phyloP scores from a whole-genome alignment of 345 rosid species.

The Arabidopsis thaliana region TAIR10.1 NC_003070.9:11788501-11789000 shows the following conservation, averaged over 20 bases:
- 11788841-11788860: conserved; percentile 54
- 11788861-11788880: conserved; percentile 72
- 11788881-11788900: conserved; percentile 61
- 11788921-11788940: conserved; percentile 49
- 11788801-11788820: conserved; percentile 48
- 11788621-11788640: conserved; percentile 67
- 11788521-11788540: neutral
- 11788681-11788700: conserved; percentile 50
- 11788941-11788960: neutral
- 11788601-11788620: conserved; percentile 69
- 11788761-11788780: conserved; percentile 31
- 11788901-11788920: conserved; percentile 38
- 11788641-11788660: conserved; percentile 63
- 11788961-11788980: conserved; percentile 61
- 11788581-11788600: conserved; percentile 59
- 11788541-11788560: conserved; percentile 2
- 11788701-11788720: conserved; percentile 50
- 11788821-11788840: conserved; percentile 54
- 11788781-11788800: conserved; percentile 38
- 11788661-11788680: conserved; percentile 56
- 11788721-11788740: conserved; percentile 53
- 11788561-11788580: conserved; percentile 57
- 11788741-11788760: conserved; percentile 43
- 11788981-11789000: conserved; percentile 64
- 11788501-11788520: neutral